Evolutionary conservation across 73 alveolate species (phyloP), one percentile per base, ranked within the genome.

Genomic region (Symbiodinium natans): DNA sequence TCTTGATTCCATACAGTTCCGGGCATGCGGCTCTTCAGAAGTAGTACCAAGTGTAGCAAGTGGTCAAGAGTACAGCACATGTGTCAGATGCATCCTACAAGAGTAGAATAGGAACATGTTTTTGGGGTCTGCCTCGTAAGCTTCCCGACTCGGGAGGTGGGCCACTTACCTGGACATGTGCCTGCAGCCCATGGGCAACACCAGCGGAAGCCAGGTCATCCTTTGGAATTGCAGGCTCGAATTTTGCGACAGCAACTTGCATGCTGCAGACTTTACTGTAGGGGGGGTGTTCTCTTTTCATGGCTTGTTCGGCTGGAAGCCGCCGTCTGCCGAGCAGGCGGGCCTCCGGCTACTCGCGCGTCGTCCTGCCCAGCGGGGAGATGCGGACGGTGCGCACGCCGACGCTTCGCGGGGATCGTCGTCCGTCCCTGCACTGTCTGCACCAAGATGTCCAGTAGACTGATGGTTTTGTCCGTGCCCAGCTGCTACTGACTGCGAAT

Each of bases 301-400:
- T n/a, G n/a, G n/a, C n/a, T n/a, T n/a, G n/a, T n/a, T n/a, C n/a
- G n/a, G 31, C 71, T 52, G 13, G 68, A 23, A 29, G 2, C n/a
- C n/a, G n/a, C n/a, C n/a, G n/a, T n/a, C n/a, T 52, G 59, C 71
- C 71, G 8, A 52, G 71, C 42, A 89, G 95, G 95, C 68, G 33
- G 23, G 95, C 95, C 19, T 89, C 95, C 38, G 39, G 71, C 27
- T 8, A 25, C 48, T 89, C 95, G 5, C 95, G 95, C 39, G 48
- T 89, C 82, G 95, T 89, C 31, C 41, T 89, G 95, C 95, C 95
- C 27, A 83, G 86, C 1, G 95, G 95, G 43, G 95, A 89, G 86
- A 27, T 39, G 46, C 95, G 95, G 33, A 89, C 95, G 13, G 86
- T 89, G 36, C 95, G 95, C 23, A 46, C 40, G 10, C 74, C 95